Base-by-base conservation (phyloP, 768 basidiomycete species). In the Leccinum aurantiacum region DNA sequence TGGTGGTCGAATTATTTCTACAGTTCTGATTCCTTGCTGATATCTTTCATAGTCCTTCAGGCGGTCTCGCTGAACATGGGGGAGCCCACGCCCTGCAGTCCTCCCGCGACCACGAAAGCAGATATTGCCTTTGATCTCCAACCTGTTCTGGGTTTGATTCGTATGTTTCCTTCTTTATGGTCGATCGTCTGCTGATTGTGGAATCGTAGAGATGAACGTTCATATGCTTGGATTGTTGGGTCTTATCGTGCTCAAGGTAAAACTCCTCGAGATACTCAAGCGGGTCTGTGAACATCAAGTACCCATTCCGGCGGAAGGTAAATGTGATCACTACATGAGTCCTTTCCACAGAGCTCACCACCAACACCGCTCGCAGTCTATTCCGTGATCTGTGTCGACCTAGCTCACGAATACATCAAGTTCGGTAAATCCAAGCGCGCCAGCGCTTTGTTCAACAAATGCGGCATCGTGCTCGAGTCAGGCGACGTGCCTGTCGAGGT, bases 361-460 rank as follows among this genome's bases (percentile, higher is more conserved):
- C 6, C 22, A 14, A 51, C 6, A 25, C 15, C 8, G 3, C 59
- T 35, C 17, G 33, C 63, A 91, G 89, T 78, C 13, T 92, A 85
- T 69, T 77, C 90, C 19, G 72, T 73, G 1, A 75, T 83, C 1
- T 94, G 90, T 3, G 76, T 87, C 2, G 84, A 88, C 47, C 81
- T 96, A 8, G 95, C 90, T 0, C 80, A 85, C 57, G 92, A 95
- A 69, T 94, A 95, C 66, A 76, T 86, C 49, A 83, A 81, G 35
- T 80, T 98, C 2, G 95, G 95, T 3, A 91, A 89, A 70, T 73
- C 76, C 3, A 83, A 83, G 54, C 83, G 88, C 38, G 93, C 94
- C 0, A 78, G 76, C 1, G 68, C 75, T 2, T 81, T 96, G 19
- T 90, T 92, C 67, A 79, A 73, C n/a, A 84, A 83, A 35, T 80